Percentiles rank a stretch among this genome's conserved stretches.
phyloP scores from a whole-genome alignment of 2,329 filamentous ascomycete genomes.

The Colletotrichum euphorbiae region DNA sequence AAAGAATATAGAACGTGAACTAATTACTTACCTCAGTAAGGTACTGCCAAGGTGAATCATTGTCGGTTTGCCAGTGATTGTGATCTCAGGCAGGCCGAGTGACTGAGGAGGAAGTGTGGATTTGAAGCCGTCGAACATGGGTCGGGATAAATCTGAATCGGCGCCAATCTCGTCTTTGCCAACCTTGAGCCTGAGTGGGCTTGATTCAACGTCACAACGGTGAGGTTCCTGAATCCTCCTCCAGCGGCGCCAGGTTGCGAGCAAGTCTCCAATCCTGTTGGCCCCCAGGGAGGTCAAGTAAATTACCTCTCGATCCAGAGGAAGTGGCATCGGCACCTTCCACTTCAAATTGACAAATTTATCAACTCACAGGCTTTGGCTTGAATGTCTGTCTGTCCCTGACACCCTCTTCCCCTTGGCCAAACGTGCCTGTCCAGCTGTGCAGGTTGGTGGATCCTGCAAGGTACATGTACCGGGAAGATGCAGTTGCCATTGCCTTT shows the following conservation, averaged over 20 bases:
- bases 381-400: background rate
- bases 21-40: too few relatives aligned
- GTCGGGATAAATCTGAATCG: slow-evolving; percentile 35
- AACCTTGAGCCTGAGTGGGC: slow-evolving; percentile 30
- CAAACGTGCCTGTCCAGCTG: background rate
- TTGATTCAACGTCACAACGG: slow-evolving; percentile 40
- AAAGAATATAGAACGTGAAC: too few relatives aligned
- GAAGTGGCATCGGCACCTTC: slow-evolving; percentile 19
- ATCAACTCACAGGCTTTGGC: background rate
- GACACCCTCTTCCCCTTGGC: background rate
- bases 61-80: background rate
- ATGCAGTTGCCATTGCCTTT: background rate
- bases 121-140: slow-evolving; percentile 18
- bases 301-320: slow-evolving; percentile 6
- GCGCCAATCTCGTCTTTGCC: slow-evolving; percentile 38
- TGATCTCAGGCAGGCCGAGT: background rate
- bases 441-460: background rate
- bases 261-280: too few relatives aligned
- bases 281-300: too few relatives aligned
- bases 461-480: slow-evolving; percentile 10
- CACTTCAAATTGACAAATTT: too few relatives aligned
- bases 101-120: background rate
- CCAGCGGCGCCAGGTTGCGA: too few relatives aligned
- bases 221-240: slow-evolving; percentile 11
- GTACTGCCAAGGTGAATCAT: too few relatives aligned